Evolutionary conservation across 371 early-diverging fungal genomes (phyloP), one percentile per base, ranked within the genome.

Genomic region (Saksenaea oblongispora): DNA sequence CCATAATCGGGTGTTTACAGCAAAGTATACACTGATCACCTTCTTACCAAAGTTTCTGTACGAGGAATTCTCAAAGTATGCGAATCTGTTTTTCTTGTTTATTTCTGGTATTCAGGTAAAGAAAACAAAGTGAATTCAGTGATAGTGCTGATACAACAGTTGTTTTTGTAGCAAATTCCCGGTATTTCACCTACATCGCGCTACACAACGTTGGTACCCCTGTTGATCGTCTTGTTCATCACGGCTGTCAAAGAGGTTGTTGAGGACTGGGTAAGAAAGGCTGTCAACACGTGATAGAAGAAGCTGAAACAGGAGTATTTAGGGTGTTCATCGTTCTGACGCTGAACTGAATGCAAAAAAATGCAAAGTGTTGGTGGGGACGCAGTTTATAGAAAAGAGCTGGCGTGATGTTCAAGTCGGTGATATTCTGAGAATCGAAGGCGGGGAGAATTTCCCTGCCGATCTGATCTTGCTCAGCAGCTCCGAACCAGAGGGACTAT

Each of bases 181-280:
- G 92, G 87, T 66, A 89, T 94, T 54, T 90, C 94, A 34, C 94
- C 94, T 10, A 93, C 93, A 1, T 90, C 91, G 56, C 81, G 89
- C 65, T 93, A 82, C 69, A 96, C 96, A 13, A 99, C 99, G 2
- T 70, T 94, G 28, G 91, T 98, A 18, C 99, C 99, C 4, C 83
- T 99, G 44, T 69, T 81, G 3, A 86, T 97, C 63, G 98, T 99
- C 1, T 75, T 99, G 61, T 73, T 92, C 27, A 94, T 93, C 34
- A 95, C 98, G 1, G 99, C 96, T 24, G 75, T 95, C 37, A 99
- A 99, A 78, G 99, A 99, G 76, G 81, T 94, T 3, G 80, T 96
- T 41, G 99, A 99, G 73, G 99, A 99, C 74, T 80, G 87, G 73
- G 91, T 89, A 84, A 28, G 35, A 17, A 24, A 34, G n/a, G 15